Evolutionary conservation across 2,329 filamentous ascomycete genomes (phyloP).

Genomic region (Monosporascus sp.): DNA sequence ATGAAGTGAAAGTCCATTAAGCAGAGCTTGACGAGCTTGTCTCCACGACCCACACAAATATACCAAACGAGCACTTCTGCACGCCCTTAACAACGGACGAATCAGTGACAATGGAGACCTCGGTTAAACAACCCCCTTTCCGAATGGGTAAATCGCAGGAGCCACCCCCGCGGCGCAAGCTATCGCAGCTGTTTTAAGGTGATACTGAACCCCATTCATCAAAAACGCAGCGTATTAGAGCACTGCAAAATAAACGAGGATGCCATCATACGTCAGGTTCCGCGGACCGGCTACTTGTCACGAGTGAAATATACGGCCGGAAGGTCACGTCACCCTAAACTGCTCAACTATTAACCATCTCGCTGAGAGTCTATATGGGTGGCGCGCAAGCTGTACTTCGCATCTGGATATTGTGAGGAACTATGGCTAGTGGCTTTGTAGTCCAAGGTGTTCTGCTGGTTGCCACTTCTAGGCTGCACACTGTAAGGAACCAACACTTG

Average conservation of each 20-base stretch:
- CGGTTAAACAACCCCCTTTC: not conserved
- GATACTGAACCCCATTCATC: not conserved
- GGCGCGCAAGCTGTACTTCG: not conserved
- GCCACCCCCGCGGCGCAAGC: not conserved
- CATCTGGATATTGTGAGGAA: not conserved
- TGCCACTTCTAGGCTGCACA: not conserved
- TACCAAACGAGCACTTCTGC: not conserved
- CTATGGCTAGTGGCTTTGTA: no score
- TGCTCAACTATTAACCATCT: not conserved
- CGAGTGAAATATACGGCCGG: not conserved
- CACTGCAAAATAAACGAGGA: not conserved
- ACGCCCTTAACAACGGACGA: not conserved
- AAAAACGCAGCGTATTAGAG: not conserved
- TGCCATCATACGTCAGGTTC: not conserved
- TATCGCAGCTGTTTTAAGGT: not conserved
- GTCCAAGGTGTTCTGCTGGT: not conserved
- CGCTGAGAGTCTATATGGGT: not conserved
- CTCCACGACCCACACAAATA: not conserved
- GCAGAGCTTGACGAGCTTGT: not conserved
- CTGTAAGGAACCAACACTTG: not conserved
- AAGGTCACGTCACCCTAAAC: not conserved
- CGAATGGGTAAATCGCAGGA: not conserved
- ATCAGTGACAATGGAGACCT: not conserved
- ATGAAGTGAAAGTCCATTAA: not conserved
- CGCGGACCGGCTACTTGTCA: not conserved